Evolutionary conservation across 768 basidiomycete genomes (phyloP), one percentile per base, ranked within the genome.

Genomic region (Tylopilus rubrobrunneus): DNA sequence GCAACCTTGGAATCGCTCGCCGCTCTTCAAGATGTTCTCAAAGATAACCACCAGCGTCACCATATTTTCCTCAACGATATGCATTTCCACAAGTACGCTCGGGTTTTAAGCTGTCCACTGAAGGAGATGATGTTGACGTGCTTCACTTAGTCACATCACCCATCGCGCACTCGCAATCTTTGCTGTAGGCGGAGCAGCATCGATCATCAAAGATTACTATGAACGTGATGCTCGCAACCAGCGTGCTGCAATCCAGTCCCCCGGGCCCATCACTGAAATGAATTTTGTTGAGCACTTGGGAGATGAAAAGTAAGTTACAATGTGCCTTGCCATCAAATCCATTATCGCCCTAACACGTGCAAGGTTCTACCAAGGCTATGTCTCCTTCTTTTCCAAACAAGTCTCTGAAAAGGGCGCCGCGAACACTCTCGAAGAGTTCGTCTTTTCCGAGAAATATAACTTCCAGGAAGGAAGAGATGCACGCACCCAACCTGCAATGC

Each of bases 31-130:
- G 66, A 65, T 6, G 52, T 74, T 9, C 66, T 84, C 45, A 77
- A 75, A 53, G 78, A 82, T 5, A 80, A 80, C 51, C 76, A 82
- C 45, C 63, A 67, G 28, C 73, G 67, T 45, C 70, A 72, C 62
- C 81, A 84, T 49, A 71, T 76, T 11, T 84, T 77, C 64, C 74
- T 77, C 62, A 77, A 81, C 49, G 61, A 77, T 19, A 53, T 43
- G 29, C 57, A 69, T 0, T 78, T 78, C 52, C 82, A 83, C 70
- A 83, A 83, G 82, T 82, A 55, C 12, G 75, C 65, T 15, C 10
- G 1, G 14, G 8, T 19, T 48, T 21, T 7, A n/a, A 27, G n/a
- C n/a, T 31, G 21, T 11, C 17, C 14, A 21, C 29, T 1, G 29
- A 9, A 5, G 1, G 8, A 2, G 17, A 25, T 36, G n/a, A 45